These are phyloP conservation scores for Pluteus cervinus DNA, from an alignment of 768 basidiomycete species.

Conservation along the genomic window DNA sequence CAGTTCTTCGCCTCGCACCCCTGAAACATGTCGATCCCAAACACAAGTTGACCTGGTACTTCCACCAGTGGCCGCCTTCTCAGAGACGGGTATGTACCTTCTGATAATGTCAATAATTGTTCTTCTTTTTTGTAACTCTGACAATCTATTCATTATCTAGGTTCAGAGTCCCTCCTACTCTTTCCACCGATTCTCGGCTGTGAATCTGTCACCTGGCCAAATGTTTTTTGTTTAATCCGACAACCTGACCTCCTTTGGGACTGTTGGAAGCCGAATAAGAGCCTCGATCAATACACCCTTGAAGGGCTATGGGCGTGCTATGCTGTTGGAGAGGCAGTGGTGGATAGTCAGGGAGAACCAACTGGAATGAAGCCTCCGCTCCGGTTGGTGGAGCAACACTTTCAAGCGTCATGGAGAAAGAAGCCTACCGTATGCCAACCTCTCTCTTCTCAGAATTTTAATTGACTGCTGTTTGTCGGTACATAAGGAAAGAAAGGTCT, in stretches of 20 bases:
- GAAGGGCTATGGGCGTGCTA: conserved; percentile 15
- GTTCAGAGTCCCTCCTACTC: conserved; percentile 5
- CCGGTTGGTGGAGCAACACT: conserved; percentile 14
- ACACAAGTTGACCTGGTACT: conserved; percentile 18
- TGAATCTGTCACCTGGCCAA: conserved; percentile 14
- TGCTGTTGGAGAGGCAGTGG: conserved; percentile 13
- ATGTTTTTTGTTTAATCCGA: conserved; percentile 16
- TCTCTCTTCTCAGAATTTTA: conserved; percentile 20
- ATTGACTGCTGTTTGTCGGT: no score
- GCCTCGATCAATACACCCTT: conserved; percentile 13
- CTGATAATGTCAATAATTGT: not conserved
- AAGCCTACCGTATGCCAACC: conserved; percentile 41
- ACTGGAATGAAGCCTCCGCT: conserved; percentile 21
- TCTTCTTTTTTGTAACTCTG: no score
- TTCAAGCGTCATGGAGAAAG: conserved; percentile 12
- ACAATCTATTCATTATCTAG: conserved; percentile 3
- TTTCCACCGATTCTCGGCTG: conserved; percentile 17
- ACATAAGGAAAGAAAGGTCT: conserved; percentile 15
- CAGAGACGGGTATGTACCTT: conserved; percentile 9
- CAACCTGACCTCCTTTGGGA: conserved; percentile 18
- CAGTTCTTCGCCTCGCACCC: no score
- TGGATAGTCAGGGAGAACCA: conserved; percentile 10
- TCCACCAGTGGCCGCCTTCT: conserved; percentile 14
- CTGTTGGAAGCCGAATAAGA: conserved; percentile 16
- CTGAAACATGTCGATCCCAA: no score